phyloP scores from a whole-genome alignment of 225 moss, liverwort and hornwort genomes.

The Marchantia paleacea region DNA sequence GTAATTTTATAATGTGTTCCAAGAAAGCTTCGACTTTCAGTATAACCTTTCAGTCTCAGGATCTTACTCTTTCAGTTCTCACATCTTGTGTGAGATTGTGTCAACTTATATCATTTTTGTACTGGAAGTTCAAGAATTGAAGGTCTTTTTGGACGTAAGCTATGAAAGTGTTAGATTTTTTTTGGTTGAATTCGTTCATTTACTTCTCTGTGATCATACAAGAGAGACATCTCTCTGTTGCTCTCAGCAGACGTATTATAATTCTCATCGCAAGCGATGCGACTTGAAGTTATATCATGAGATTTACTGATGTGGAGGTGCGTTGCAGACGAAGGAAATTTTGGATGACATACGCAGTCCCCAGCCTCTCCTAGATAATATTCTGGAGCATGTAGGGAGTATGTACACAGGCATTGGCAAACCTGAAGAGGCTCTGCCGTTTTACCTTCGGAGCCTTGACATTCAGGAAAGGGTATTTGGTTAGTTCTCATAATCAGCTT shows the following conservation, averaged over 20 bases:
- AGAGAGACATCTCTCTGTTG: background rate
- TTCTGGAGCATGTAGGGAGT: slow-evolving; percentile 81
- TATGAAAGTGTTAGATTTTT: too few species aligned
- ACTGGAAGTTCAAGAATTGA: too few species aligned
- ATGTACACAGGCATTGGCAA: slow-evolving; percentile 78
- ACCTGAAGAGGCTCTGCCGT: slow-evolving; percentile 71
- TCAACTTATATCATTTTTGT: too few species aligned
- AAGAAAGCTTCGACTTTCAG: too few species aligned
- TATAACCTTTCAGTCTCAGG: too few species aligned
- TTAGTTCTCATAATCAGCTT: slow-evolving; percentile 20
- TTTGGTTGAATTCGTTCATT: too few species aligned
- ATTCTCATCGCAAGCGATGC: background rate
- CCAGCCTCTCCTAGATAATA: slow-evolving; percentile 63
- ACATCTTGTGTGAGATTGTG: too few species aligned
- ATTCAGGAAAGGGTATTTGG: slow-evolving; percentile 77
- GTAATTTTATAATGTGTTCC: too few species aligned
- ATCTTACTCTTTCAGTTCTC: too few species aligned
- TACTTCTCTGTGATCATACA: background rate
- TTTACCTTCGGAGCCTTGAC: slow-evolving; percentile 57
- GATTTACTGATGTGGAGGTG: background rate
- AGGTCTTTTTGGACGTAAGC: too few species aligned
- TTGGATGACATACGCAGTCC: slow-evolving; percentile 51
- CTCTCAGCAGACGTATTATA: background rate
- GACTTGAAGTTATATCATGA: background rate
- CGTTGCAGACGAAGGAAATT: slow-evolving; percentile 58